phyloP scores from a whole-genome alignment of 768 basidiomycete genomes.

The Termitomyces bulborhizus region DNA sequence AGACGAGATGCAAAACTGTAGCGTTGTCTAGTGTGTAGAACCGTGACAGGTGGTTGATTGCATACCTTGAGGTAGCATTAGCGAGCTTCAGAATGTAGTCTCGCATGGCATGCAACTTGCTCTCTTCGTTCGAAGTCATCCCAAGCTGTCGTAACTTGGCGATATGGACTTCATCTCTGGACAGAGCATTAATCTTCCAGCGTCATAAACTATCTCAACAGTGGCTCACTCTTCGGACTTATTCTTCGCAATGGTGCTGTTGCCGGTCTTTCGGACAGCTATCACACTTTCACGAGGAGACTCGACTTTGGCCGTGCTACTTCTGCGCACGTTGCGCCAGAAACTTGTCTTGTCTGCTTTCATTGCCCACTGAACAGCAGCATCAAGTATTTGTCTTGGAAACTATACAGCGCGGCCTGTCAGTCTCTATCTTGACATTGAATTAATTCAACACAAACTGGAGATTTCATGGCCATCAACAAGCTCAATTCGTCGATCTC shows the following conservation, averaged over 20 bases:
- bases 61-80: conserved; percentile 69
- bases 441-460: conserved; percentile 44
- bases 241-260: conserved; percentile 35
- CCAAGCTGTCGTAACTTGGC: conserved; percentile 81
- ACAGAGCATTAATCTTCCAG: conserved; percentile 4
- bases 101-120: conserved; percentile 80
- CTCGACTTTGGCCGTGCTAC: conserved; percentile 41
- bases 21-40: neutral
- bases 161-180: conserved; percentile 73
- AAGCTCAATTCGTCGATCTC: conserved; percentile 69
- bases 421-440: neutral
- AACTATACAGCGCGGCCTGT: conserved; percentile 36
- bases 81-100: conserved; percentile 87
- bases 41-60: neutral
- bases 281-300: conserved; percentile 70
- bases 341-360: conserved; percentile 74
- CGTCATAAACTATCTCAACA: neutral
- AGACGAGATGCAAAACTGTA: conserved; percentile 62
- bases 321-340: conserved; percentile 58
- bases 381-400: conserved; percentile 71
- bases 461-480: conserved; percentile 69
- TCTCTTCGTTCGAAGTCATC: conserved; percentile 77
- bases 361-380: conserved; percentile 85
- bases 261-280: conserved; percentile 49
- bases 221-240: conserved; percentile 76